Conservation (phyloP, 345 rosid genomes). For the Salix exigua region DNA sequence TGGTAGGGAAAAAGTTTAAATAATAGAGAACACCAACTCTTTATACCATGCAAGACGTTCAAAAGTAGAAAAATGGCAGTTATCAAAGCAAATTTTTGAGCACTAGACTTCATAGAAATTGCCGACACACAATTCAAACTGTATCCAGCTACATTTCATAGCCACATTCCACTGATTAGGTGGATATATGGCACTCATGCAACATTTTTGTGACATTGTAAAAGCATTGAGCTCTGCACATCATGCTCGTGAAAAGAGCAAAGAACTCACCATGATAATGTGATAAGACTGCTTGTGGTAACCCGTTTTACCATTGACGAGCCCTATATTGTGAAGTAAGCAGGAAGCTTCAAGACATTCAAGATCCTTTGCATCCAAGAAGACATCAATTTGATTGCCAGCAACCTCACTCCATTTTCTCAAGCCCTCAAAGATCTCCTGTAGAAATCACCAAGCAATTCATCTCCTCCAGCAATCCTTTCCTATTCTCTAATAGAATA, state of each 20-base stretch:
- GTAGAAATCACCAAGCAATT: slow-evolving; percentile 19
- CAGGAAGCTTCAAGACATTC: slow-evolving; percentile 77
- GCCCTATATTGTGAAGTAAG: slow-evolving; percentile 65
- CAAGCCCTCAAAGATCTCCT: slow-evolving; percentile 60
- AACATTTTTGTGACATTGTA: not conserved
- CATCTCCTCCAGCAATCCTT: not conserved
- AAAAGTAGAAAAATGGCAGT: not conserved
- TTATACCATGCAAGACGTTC: not conserved
- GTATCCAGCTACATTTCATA: not conserved
- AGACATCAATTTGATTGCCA: slow-evolving; percentile 19
- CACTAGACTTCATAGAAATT: not conserved
- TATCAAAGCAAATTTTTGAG: not conserved
- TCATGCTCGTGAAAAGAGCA: not conserved
- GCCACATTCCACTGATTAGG: not conserved
- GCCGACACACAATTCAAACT: not conserved
- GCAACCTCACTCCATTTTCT: slow-evolving; percentile 38
- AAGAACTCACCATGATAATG: slow-evolving; percentile 48
- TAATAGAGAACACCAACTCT: not conserved
- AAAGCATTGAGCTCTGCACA: not conserved
- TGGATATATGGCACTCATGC: not conserved
- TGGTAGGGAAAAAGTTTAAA: slow-evolving; percentile 9
- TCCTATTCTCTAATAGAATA: not conserved
- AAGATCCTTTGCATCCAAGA: slow-evolving; percentile 48
- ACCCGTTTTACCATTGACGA: slow-evolving; percentile 53
- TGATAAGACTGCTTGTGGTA: slow-evolving; percentile 68